phyloP scores from a whole-genome alignment of 208 protist species.

The Wallacemonas collosoma region DNA sequence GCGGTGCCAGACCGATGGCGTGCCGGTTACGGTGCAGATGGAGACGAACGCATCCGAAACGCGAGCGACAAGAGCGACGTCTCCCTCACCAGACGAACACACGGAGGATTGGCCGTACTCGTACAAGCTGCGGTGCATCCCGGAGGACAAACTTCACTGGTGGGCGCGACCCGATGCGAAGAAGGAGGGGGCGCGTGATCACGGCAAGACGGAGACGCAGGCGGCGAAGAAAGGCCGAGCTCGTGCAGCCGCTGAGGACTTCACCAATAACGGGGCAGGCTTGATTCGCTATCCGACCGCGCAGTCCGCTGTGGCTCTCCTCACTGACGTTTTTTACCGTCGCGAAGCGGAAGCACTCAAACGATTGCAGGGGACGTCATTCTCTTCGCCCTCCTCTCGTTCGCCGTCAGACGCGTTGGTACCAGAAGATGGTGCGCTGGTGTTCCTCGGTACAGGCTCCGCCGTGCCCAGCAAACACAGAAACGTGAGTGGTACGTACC shows the following conservation, averaged over 20 bases:
- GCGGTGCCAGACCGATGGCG: too few relatives aligned
- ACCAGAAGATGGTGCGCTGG: conserved; percentile 54
- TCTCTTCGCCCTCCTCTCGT: background rate
- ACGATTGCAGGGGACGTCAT: background rate
- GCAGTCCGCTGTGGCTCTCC: conserved; percentile 33
- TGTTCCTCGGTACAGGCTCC: conserved; percentile 87
- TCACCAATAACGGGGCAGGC: conserved; percentile 19
- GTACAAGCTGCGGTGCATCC: conserved; percentile 44
- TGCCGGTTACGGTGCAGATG: too few relatives aligned
- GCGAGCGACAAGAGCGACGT: background rate
- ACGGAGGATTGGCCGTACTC: conserved; percentile 60
- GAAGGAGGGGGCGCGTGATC: conserved; percentile 12
- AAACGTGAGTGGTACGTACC: conserved; percentile 80
- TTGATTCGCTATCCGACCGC: conserved; percentile 55
- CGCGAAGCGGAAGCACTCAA: background rate
- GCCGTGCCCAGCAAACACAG: conserved; percentile 90
- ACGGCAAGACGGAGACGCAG: too few relatives aligned
- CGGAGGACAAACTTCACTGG: conserved; percentile 26
- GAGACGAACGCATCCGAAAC: background rate
- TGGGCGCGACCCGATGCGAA: background rate
- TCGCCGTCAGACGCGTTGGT: background rate
- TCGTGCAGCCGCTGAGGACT: background rate
- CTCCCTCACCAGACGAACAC: background rate
- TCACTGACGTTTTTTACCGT: conserved; percentile 29
- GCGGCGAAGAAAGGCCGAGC: too few relatives aligned